Evolutionary conservation across 345 rosid genomes (phyloP), one percentile per base, ranked within the genome.

Genomic region (Dipteronia sinensis): DNA sequence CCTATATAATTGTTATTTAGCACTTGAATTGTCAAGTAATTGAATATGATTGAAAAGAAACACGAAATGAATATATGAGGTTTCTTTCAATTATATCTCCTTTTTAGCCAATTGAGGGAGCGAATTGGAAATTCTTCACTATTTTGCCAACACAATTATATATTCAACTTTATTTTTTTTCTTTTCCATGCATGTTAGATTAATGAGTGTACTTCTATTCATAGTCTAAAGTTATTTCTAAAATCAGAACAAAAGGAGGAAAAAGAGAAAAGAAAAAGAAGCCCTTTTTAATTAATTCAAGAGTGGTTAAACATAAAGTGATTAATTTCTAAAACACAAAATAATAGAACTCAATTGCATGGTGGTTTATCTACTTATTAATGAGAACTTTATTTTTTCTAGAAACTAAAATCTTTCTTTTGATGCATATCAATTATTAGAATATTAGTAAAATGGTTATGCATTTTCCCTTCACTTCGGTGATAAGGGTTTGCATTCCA

Each of bases 221-320:
- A 4, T 71, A 53, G 44, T 29, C 63, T 71, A 53, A 71, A 53
- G 58, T n/a, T 44, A 11, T 6, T 61, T 42, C 10, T 10, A 31
- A 71, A 6, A 53, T 53, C 12, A 31, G 25, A 53, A 71, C 16
- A 71, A 71, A 27, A 47, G 0, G 20, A 23, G 19, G 20, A 34
- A 51, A 53, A 51, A 7, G 16, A 4, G 2, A 55, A 56, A 17
- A 13, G 12, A 40, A 69, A 47, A 46, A 10, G 20, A 25, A 13
- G 11, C 10, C 58, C 58, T 9, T 59, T 59, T 59, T n/a, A n/a
- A 72, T 6, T 17, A 59, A 40, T 61, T 42, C 68, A 22, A 61
- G 23, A 44, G 56, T 61, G 23, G 67, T 61, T 73, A 16, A 73
- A 73, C 75, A 58, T 56, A 55, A 73, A 49, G 44, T 59, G 25